A percentile compares a stretch with the other conserved stretches of the same genome.
Conservation (phyloP, 2,329 filamentous ascomycete species). For the Colletotrichum tropicicola region DNA sequence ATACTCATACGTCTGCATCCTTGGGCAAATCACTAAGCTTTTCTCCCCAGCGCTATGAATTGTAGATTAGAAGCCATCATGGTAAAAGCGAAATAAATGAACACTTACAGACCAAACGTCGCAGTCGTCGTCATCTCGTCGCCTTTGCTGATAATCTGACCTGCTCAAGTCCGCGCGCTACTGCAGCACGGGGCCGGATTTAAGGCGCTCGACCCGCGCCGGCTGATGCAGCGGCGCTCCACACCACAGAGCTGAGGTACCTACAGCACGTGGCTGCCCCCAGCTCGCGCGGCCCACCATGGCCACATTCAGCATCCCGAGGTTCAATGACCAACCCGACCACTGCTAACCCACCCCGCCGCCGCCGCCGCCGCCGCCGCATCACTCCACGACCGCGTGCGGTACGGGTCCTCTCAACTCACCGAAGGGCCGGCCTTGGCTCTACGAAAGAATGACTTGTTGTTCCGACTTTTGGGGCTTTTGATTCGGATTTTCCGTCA, state of each 20-base stretch:
- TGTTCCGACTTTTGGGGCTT: background rate
- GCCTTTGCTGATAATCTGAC: too few relatives aligned
- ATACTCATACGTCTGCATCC: background rate
- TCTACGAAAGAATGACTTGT: background rate
- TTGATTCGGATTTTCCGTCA: background rate
- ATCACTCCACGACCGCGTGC: slow-evolving; percentile 2
- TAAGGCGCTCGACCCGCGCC: too few relatives aligned
- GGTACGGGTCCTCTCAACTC: background rate
- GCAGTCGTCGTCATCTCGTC: too few relatives aligned
- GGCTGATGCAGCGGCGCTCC: too few relatives aligned
- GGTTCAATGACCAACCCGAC: background rate
- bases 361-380: too few relatives aligned
- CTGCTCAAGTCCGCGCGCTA: too few relatives aligned
- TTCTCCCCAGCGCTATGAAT: slow-evolving; percentile 1
- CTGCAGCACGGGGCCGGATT: too few relatives aligned
- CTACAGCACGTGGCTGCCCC: too few relatives aligned
- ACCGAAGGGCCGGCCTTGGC: background rate
- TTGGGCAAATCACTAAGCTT: background rate
- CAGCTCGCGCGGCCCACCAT: too few relatives aligned
- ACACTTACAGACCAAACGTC: too few relatives aligned
- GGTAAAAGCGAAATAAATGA: slow-evolving; percentile 15
- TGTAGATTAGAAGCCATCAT: slow-evolving; percentile 7
- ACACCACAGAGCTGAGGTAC: too few relatives aligned
- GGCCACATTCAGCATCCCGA: slow-evolving; percentile 3
- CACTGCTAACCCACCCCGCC: background rate